Evolutionary conservation across 23 red algal genomes (phyloP), one percentile per base, ranked within the genome.

Genomic region (Porphyridium purpureum): DNA sequence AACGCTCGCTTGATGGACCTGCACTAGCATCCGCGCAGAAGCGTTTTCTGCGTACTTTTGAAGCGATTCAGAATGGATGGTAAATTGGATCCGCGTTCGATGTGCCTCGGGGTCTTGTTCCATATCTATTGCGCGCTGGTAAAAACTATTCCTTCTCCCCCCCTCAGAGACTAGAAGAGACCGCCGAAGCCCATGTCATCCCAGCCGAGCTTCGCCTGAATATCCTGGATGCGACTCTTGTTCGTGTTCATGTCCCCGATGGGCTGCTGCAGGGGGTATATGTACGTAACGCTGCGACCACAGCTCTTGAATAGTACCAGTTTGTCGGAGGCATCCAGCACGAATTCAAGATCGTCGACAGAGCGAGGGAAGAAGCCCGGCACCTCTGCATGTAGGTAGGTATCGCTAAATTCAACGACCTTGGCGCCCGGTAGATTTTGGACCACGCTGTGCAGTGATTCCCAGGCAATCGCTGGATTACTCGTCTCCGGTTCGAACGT

Each of bases 191-290:
- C 54, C 11, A 58, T n/a, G 8, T 7, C 4, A n/a, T 31, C 4
- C 59, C 59, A 64, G 27, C 59, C 59, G 21, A 64, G 35, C n/a
- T 35, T 27, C 6, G 30, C 35, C 38, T 35, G 59, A 50, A 64
- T 64, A 14, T 47, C n/a, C 8, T 64, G 31, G 5, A 64, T 14
- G 30, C 59, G 38, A 5, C 11, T 4, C 40, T 25, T 7, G 64
- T 69, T 59, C 5, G 20, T 7, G 17, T 49, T 49, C 3, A 69
- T 29, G 35, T 69, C 64, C 2, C 64, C 41, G 4, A 93, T 22
- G 5, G 84, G 84, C 11, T 71, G 69, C 44, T 72, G 65, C 26
- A 93, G 62, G 3, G 84, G 84, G 34, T 93, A 93, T 9, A 93
- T 31, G 32, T 69, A 93, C 19, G 58, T 60, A 19, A 68, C 68